phyloP scores from a whole-genome alignment of 345 rosid genomes.

The Gossypium australe region DNA sequence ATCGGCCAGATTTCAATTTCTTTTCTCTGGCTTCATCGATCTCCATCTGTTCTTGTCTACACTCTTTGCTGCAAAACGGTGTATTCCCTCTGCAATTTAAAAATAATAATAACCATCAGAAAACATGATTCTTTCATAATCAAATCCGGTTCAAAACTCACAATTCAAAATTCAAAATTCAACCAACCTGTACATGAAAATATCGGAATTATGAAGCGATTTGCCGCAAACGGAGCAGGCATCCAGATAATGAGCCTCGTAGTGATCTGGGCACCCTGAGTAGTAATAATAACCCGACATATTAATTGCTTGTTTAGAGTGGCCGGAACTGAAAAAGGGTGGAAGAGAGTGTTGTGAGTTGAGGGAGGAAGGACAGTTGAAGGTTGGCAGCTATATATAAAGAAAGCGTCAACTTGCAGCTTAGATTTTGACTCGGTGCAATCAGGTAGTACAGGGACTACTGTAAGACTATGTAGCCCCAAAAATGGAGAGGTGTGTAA shows the following conservation, averaged over 20 bases:
- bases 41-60: constrained; percentile 82
- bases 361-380: not conserved
- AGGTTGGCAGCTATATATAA: not conserved
- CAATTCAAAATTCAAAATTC: no score
- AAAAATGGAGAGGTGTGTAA: not conserved
- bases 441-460: constrained; percentile 28
- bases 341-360: not conserved
- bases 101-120: not conserved
- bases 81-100: constrained; percentile 51
- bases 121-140: not conserved
- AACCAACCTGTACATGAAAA: constrained; percentile 87
- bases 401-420: not conserved
- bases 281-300: constrained; percentile 32
- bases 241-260: constrained; percentile 63
- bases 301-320: not conserved
- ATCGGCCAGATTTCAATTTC: constrained; percentile 49
- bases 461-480: not conserved
- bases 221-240: constrained; percentile 67
- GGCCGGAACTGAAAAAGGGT: no score
- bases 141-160: no score
- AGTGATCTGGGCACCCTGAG: constrained; percentile 21
- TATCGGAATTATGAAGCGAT: constrained; percentile 60
- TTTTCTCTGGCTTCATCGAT: constrained; percentile 48
- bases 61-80: constrained; percentile 71
- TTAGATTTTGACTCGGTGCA: not conserved